Evolutionary conservation across 106 monocot genomes (phyloP), one percentile per base, ranked within the genome.

Genomic region (Vanilla planifolia): DNA sequence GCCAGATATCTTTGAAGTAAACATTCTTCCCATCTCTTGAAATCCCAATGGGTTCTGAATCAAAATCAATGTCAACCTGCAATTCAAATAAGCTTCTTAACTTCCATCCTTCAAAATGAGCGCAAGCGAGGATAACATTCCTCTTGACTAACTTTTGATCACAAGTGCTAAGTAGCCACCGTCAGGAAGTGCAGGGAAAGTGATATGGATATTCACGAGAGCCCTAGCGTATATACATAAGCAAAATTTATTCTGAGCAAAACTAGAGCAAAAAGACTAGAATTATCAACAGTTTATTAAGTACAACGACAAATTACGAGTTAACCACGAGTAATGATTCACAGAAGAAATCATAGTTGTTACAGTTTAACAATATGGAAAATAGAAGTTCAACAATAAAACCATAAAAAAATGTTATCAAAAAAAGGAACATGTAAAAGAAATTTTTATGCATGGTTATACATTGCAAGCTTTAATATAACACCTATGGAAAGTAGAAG

Each of bases 11-110:
- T 63, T 46, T 80, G 63, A 89, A 89, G 60, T 73, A 89, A 11
- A 89, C 79, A 27, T 89, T 43, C 46, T 86, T 89, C 20, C 89
- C 89, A 69, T 94, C 83, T 50, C 86, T 93, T 23, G 74, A 73
- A 26, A 65, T 80, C 15, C 88, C 93, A 30, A 89, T 89, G 27
- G 88, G 85, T 75, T 93, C 79, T 40, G 61, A 82, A 15, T 79
- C 77, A 67, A 94, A 94, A 60, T 94, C 89, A 75, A 94, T 94
- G 33, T 94, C 42, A 48, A 94, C 93, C 93, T 94, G 79, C 41
- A 67, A 70, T 26, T 26, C 29, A 53, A 29, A 30, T 37, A 37
- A 9, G 37, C 37, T 5, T 37, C 9, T 37, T 37, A 37, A 37
- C 37, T 37, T 5, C 9, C 37, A 37, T 9, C 37, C n/a, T n/a